phyloP scores from a whole-genome alignment of 2,329 filamentous ascomycete genomes.

The Colletotrichum tabaci region DNA sequence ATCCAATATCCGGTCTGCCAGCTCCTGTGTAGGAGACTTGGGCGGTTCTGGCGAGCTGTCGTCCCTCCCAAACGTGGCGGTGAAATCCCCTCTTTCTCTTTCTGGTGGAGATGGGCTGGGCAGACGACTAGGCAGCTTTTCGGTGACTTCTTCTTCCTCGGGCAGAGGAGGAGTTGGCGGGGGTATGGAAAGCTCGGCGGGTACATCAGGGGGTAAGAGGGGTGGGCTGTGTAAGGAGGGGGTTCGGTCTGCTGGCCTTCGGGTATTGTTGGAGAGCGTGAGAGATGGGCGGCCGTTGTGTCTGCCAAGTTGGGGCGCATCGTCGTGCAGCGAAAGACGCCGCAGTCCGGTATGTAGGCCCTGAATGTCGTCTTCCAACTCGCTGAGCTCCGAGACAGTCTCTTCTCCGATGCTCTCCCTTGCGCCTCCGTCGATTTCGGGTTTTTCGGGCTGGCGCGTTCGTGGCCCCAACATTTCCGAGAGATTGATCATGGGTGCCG shows the following conservation, averaged over 20 bases:
- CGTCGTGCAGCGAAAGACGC: conserved; percentile 26
- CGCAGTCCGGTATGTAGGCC: conserved; percentile 15
- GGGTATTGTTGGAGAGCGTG: conserved; percentile 29
- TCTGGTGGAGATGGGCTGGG: conserved; percentile 32
- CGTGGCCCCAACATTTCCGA: conserved; percentile 42
- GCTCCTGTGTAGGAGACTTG: conserved; percentile 62
- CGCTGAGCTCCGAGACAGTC: conserved; percentile 65
- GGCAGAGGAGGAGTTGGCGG: conserved; percentile 38
- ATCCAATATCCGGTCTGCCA: conserved; percentile 70
- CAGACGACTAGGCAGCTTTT: conserved; percentile 4
- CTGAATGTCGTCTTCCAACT: conserved; percentile 64
- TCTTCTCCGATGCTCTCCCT: conserved; percentile 48
- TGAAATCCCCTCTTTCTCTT: conserved; percentile 20
- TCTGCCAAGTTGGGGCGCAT: conserved; percentile 2
- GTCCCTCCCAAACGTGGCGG: conserved; percentile 23
- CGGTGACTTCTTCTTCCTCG: conserved; percentile 23
- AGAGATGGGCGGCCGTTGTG: conserved; percentile 10
- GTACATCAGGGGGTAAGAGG: conserved; percentile 30
- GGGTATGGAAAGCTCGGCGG: conserved; percentile 32
- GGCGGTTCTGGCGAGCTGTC: conserved; percentile 42
- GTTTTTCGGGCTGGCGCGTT: conserved; percentile 29
- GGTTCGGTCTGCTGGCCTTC: background rate
- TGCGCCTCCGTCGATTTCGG: conserved; percentile 32
- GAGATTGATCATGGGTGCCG: conserved; percentile 45
- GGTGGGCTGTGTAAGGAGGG: conserved; percentile 30